Evolutionary conservation across 192 early-diverging fungal species (phyloP), one percentile per base, ranked within the genome.

Genomic region (Coemansia sp.): DNA sequence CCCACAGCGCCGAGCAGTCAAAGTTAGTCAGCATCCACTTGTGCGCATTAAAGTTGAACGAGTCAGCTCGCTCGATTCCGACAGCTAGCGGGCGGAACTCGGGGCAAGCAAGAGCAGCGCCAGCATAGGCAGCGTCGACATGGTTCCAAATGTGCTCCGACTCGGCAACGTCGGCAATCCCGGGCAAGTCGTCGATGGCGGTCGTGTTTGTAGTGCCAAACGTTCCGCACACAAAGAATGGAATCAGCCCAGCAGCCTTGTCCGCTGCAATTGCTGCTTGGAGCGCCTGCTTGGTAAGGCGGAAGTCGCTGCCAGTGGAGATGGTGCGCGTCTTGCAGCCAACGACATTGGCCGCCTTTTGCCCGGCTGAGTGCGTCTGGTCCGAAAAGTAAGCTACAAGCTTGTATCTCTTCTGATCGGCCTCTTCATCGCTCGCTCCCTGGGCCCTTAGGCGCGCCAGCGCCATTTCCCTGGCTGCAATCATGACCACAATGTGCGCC

Each of bases 121-220:
- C 89, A 1, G 88, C 89, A 45, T 86, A 87, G 3, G 89, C 89
- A 4, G 88, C 88, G 60, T 90, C 89, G n/a, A 90, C 64, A 54
- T 90, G 88, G 37, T 83, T 60, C 89, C 89, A 90, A 31, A 89
- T 40, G 14, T 74, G 40, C 66, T 86, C 67, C 0, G 46, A 45
- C 40, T 58, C 73, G 22, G 74, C 71, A 19, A 82, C 85, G 0
- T 79, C 64, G 3, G 74, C 86, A 25, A 90, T 85, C 19, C 84
- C 89, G 2, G 47, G 57, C 25, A 90, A 42, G 42, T 87, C 79
- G 60, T 90, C 89, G 9, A 85, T 73, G 10, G 87, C 79, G 10
- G 80, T 74, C 1, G 79, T 80, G 58, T 83, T 84, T 20, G 89
- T 90, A 1, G 88, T 88, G 20, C 89, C 89, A 68, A 90, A 85